Conservation (phyloP, 345 rosid genomes). For the Gossypium thurberi region DNA sequence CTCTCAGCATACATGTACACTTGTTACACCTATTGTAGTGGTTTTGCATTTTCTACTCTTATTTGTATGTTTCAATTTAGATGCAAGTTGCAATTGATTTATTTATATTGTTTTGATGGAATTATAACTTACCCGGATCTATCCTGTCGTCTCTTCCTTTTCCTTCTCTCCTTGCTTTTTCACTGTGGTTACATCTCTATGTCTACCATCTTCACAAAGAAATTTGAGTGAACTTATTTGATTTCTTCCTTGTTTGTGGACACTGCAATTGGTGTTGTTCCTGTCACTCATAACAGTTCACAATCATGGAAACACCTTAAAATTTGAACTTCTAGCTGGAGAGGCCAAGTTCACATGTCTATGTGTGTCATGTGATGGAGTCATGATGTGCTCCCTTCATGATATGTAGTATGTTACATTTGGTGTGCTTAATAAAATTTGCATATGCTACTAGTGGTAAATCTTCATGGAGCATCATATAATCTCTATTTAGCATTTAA, state of each 20-base stretch:
- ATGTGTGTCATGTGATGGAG: background rate
- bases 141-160: background rate
- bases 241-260: background rate
- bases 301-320: background rate
- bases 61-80: background rate
- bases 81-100: background rate
- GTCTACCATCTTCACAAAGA: background rate
- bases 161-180: constrained; percentile 4
- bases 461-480: background rate
- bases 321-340: background rate
- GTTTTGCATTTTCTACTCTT: constrained; percentile 1
- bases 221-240: background rate
- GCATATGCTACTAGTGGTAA: background rate
- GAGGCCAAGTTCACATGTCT: background rate
- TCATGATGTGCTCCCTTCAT: background rate
- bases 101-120: background rate
- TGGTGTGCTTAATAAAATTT: background rate
- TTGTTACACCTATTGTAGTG: background rate
- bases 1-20: background rate
- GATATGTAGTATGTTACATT: background rate
- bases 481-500: background rate
- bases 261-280: background rate
- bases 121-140: background rate
- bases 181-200: background rate
- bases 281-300: background rate